Evolutionary conservation across 805 yeast genomes (phyloP).

Genomic region (Ogataea philodendri): DNA sequence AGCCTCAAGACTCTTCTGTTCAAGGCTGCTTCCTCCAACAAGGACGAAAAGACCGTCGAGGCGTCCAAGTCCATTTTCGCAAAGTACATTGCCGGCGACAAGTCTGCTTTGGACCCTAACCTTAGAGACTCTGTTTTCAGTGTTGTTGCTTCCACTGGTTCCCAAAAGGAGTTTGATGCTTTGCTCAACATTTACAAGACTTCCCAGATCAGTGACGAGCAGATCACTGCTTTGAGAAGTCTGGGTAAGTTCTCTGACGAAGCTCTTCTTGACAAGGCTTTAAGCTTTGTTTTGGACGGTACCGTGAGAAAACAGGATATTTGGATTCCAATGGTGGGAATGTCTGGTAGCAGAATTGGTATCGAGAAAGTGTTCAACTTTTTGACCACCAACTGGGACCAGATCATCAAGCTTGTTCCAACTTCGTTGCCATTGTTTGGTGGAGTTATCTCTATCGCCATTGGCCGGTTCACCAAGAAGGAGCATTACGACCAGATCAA

Average conservation of each 20-base stretch:
- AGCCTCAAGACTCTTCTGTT: conserved; percentile 43
- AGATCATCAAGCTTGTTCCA: conserved; percentile 63
- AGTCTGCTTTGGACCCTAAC: conserved; percentile 43
- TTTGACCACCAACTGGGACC: conserved; percentile 70
- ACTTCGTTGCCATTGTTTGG: conserved; percentile 81
- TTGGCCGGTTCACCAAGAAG: conserved; percentile 42
- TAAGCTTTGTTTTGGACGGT: conserved; percentile 53
- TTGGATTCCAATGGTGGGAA: conserved; percentile 70
- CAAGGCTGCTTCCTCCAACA: conserved; percentile 41
- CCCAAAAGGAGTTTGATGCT: conserved; percentile 38
- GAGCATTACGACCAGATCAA: conserved; percentile 43
- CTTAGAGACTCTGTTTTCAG: conserved; percentile 44
- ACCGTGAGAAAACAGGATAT: conserved; percentile 55
- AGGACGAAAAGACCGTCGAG: conserved; percentile 38
- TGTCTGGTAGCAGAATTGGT: conserved; percentile 63
- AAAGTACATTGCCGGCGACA: conserved; percentile 26
- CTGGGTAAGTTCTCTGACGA: conserved; percentile 48
- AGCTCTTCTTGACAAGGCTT: conserved; percentile 38
- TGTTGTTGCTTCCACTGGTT: conserved; percentile 41
- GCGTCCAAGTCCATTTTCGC: conserved; percentile 30
- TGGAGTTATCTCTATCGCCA: conserved; percentile 60
- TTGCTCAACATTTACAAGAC: conserved; percentile 45
- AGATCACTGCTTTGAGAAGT: conserved; percentile 54
- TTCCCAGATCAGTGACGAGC: conserved; percentile 56
- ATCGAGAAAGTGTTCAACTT: conserved; percentile 70